Percentiles rank a stretch among this genome's conserved stretches.
Conservation (phyloP, 176 grass and related monocot genomes). For the Microstegium vimineum region DNA sequence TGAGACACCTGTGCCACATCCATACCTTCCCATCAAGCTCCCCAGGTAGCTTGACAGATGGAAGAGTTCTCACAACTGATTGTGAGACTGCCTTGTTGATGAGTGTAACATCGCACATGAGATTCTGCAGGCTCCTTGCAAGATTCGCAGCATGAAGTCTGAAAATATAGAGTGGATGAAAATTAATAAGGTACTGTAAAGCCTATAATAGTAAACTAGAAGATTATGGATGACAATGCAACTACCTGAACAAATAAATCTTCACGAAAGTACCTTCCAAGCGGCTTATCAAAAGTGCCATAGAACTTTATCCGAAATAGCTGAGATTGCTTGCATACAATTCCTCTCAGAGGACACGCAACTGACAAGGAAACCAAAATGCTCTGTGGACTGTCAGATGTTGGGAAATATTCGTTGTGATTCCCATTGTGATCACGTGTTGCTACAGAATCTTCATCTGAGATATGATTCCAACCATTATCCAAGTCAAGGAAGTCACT, state of each 20-base stretch:
- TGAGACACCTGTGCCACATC: constrained; percentile 98
- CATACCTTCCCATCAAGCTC: constrained; percentile 87
- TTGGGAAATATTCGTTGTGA: constrained; percentile 56
- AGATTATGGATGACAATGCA: constrained; percentile 2
- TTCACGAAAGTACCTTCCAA: constrained; percentile 91
- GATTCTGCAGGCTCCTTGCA: constrained; percentile 88
- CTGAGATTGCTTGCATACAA: constrained; percentile 81
- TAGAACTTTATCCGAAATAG: constrained; percentile 97
- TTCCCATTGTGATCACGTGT: constrained; percentile 39
- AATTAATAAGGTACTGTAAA: constrained; percentile 17
- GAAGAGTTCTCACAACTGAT: constrained; percentile 69
- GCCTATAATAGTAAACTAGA: neutral
- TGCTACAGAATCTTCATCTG: constrained; percentile 59
- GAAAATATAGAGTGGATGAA: constrained; percentile 15
- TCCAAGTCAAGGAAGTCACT: constrained; percentile 29
- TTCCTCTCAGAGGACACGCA: constrained; percentile 59
- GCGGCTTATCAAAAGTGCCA: constrained; percentile 94
- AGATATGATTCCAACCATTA: constrained; percentile 46
- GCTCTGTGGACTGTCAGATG: constrained; percentile 81
- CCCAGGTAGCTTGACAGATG: constrained; percentile 63
- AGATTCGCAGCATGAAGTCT: constrained; percentile 74
- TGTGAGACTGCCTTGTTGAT: constrained; percentile 88
- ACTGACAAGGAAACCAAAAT: constrained; percentile 94
- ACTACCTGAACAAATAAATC: constrained; percentile 86
- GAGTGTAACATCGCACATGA: constrained; percentile 91